Conservation (phyloP, 1,284 basidiomycete genomes). For the Sanghuangporus sanghuang region DNA sequence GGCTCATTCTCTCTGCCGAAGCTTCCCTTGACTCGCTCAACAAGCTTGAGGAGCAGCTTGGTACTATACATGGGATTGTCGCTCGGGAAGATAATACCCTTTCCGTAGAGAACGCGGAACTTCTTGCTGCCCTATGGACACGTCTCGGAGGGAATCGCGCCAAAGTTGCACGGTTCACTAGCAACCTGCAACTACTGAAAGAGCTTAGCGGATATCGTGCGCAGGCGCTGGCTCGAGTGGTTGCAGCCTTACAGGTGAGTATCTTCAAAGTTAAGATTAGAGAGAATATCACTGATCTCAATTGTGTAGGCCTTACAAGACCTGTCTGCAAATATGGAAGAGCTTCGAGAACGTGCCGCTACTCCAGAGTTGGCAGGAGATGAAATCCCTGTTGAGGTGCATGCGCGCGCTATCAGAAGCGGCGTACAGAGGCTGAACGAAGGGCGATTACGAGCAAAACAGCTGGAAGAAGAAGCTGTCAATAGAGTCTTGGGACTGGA, state of each 20-base stretch:
- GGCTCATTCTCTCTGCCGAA: slow-evolving; percentile 60
- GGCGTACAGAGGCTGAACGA: slow-evolving; percentile 62
- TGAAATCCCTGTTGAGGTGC: slow-evolving; percentile 60
- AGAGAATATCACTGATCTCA: background rate
- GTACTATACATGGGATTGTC: slow-evolving; percentile 49
- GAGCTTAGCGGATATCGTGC: slow-evolving; percentile 51
- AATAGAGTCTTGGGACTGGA: slow-evolving; percentile 25
- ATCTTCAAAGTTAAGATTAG: background rate
- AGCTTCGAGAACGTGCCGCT: slow-evolving; percentile 60
- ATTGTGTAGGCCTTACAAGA: slow-evolving; percentile 37
- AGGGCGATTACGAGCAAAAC: slow-evolving; percentile 39
- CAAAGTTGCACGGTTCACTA: slow-evolving; percentile 40
- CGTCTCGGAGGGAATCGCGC: slow-evolving; percentile 53
- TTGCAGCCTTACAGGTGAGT: slow-evolving; percentile 44
- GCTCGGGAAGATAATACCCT: slow-evolving; percentile 48
- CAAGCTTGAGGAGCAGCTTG: slow-evolving; percentile 53
- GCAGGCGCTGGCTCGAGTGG: slow-evolving; percentile 56
- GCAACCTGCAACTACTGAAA: slow-evolving; percentile 46
- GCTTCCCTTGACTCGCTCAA: slow-evolving; percentile 47
- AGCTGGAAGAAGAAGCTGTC: slow-evolving; percentile 30
- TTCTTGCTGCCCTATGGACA: slow-evolving; percentile 66
- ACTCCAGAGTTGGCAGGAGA: slow-evolving; percentile 55
- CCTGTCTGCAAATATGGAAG: slow-evolving; percentile 69
- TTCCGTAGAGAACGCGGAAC: slow-evolving; percentile 38
- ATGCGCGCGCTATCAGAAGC: slow-evolving; percentile 59